Conservation (phyloP, 164 flowering plant species). For the Saururus chinensis region DNA sequence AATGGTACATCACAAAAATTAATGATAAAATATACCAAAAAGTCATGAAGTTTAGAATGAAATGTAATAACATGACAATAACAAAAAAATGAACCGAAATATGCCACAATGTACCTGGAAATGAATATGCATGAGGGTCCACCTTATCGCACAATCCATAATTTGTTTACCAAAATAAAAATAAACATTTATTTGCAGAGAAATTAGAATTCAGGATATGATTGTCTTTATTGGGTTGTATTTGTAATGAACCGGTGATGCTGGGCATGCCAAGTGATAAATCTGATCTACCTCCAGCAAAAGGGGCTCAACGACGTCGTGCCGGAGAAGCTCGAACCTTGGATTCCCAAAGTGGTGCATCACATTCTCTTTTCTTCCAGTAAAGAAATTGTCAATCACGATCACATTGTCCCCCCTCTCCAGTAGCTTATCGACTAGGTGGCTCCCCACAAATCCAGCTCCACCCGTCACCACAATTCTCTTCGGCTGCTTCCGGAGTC, state of each 20-base stretch:
- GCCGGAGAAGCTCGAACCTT: slow-evolving; percentile 84
- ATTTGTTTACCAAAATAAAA: neutral
- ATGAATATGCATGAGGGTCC: no score
- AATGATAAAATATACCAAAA: no score
- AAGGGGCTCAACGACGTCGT: slow-evolving; percentile 97
- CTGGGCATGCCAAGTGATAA: slow-evolving; percentile 95
- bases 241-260: slow-evolving; percentile 97
- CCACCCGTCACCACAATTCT: slow-evolving; percentile 93
- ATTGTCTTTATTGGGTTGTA: slow-evolving; percentile 91
- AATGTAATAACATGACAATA: no score
- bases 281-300: slow-evolving; percentile 94
- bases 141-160: no score
- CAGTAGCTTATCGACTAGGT: slow-evolving; percentile 80
- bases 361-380: slow-evolving; percentile 93
- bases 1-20: no score
- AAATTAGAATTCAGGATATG: slow-evolving; percentile 49
- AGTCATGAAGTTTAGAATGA: no score
- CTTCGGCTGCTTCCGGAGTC: slow-evolving; percentile 35
- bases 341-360: slow-evolving; percentile 75
- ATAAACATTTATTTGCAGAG: no score
- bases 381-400: slow-evolving; percentile 89
- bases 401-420: slow-evolving; percentile 82
- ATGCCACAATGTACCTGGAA: no score
- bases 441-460: slow-evolving; percentile 94
- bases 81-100: no score